Evolutionary conservation across 2,329 filamentous ascomycete genomes (phyloP), one percentile per base, ranked within the genome.

Genomic region (Beauveria sp.): DNA sequence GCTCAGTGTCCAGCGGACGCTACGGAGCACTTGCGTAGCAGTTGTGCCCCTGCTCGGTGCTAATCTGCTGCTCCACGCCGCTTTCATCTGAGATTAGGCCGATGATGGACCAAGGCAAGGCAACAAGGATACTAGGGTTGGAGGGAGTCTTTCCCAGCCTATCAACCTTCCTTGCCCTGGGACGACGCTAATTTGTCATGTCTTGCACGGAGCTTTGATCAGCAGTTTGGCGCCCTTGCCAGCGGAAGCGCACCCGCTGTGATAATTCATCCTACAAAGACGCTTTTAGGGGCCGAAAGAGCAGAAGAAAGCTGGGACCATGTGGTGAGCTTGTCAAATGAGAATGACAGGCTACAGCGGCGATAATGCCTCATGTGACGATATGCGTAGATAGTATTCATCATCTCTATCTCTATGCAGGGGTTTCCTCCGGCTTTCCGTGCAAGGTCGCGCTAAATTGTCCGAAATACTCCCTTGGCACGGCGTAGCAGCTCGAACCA

Each of bases 401-500:
- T 31, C 28, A 10, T 34, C 31, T 34, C 31, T 34, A 34, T 34
- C 31, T 34, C 31, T 34, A 34, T 34, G 12, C 31, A 34, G 31
- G 31, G 4, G 10, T 4, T 34, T 34, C 4, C 31, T 34, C 14
- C 31, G 10, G 4, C 31, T 34, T 34, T 14, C 31, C 31, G 12
- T 34, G 12, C 12, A 34, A 34, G 31, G 5, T 34, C 10, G 5
- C 31, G 31, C 31, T 34, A 34, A 34, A 2, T 14, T 34, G 31
- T 16, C 22, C 18, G 53, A 51, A 82, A 71, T 0, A 70, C 63
- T 2, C 67, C 72, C 73, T 77, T 83, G 42, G 77, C 67, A 61
- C 88, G 78, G 64, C 86, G 79, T 68, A 80, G 75, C 52, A 89
- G 66, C 74, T 91, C 88, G 1, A 69, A 70, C 69, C 80, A 81